These are phyloP conservation scores for Cladosporium colombiae DNA, from an alignment of 2,329 filamentous ascomycete species.

Conservation along the genomic window DNA sequence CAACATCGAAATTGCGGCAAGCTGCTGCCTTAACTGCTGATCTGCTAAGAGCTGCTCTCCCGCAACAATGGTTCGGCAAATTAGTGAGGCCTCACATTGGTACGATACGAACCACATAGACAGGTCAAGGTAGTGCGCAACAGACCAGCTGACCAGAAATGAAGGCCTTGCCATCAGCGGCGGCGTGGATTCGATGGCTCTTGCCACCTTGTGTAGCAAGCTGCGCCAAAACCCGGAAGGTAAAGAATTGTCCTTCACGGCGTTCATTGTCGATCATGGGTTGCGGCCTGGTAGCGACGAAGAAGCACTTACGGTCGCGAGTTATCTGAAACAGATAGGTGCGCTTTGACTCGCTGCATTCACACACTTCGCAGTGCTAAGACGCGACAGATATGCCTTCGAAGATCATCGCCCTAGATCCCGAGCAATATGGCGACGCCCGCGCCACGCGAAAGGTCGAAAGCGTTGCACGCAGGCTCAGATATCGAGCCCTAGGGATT, in stretches of 20 bases:
- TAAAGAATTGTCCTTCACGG: constrained; percentile 42
- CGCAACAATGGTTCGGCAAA: constrained; percentile 14
- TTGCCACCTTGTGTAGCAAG: constrained; percentile 70
- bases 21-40: constrained; percentile 5
- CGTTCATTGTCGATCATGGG: constrained; percentile 63
- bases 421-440: constrained; percentile 41
- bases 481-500: constrained; percentile 70
- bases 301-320: constrained; percentile 56
- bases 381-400: constrained; percentile 21
- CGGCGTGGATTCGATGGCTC: constrained; percentile 96
- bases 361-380: background rate
- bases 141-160: background rate
- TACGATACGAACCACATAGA: background rate
- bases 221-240: background rate
- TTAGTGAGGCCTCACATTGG: constrained; percentile 3
- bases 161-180: constrained; percentile 77
- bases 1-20: background rate
- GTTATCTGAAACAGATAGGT: constrained; percentile 28
- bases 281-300: constrained; percentile 56
- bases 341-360: constrained; percentile 12
- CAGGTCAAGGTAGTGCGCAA: background rate
- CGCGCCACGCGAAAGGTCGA: constrained; percentile 67
- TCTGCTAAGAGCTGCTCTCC: background rate
- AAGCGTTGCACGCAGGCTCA: constrained; percentile 68
- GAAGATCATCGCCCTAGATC: constrained; percentile 39